These are phyloP conservation scores for Cicer arietinum DNA, from an alignment of 306 rosid species.

Conservation along the genomic window DNA sequence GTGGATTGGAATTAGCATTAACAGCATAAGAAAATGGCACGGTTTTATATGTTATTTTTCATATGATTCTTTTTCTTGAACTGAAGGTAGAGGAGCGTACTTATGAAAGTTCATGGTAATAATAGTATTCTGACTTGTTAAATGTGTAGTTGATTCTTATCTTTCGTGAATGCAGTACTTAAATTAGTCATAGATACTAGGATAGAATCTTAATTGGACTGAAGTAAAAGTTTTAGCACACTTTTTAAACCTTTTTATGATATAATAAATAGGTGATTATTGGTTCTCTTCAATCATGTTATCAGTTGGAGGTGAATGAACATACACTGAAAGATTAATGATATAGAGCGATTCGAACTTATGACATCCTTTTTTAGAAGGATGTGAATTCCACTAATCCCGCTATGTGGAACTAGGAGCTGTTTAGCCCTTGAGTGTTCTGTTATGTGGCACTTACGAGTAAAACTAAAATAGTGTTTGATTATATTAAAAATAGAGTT, in stretches of 20 bases:
- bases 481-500: no score
- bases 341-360: not conserved
- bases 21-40: not conserved
- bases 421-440: not conserved
- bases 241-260: not conserved
- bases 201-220: not conserved
- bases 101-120: conserved; percentile 3
- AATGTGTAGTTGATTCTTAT: not conserved
- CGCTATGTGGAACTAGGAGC: not conserved
- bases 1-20: not conserved
- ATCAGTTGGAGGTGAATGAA: not conserved
- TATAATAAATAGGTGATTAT: not conserved
- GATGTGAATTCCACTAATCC: not conserved
- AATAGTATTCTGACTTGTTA: conserved; percentile 1
- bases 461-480: not conserved
- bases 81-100: not conserved
- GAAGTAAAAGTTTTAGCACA: not conserved
- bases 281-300: not conserved
- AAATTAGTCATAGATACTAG: not conserved
- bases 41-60: conserved; percentile 28
- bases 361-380: not conserved
- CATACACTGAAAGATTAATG: not conserved
- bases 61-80: not conserved
- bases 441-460: not conserved
- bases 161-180: not conserved